A percentile compares a stretch with the other conserved stretches of the same genome.
phyloP scores from a whole-genome alignment of 2,329 filamentous ascomycete genomes.

The Magnaporthiopsis rhizophila region DNA sequence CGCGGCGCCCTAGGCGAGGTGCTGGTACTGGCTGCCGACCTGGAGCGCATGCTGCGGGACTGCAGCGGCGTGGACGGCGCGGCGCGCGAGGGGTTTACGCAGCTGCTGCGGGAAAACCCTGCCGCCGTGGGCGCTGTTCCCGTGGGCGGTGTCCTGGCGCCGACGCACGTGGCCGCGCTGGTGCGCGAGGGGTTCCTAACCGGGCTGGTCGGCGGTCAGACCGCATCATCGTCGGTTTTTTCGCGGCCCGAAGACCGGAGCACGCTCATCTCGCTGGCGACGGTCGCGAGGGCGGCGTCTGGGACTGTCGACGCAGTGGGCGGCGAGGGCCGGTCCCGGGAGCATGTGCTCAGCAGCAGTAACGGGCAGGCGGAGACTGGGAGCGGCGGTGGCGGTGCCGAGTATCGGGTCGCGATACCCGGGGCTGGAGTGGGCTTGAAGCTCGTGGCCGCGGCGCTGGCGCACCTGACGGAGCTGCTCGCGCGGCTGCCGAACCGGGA shows the following conservation, averaged over 20 bases:
- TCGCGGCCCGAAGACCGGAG: conserved; percentile 45
- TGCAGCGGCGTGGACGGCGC: conserved; percentile 27
- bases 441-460: conserved; percentile 51
- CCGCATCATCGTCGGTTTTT: conserved; percentile 25
- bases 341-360: conserved; percentile 50
- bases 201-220: conserved; percentile 19
- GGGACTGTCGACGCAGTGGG: conserved; percentile 64
- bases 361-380: conserved; percentile 34
- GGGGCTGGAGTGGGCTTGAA: conserved; percentile 61
- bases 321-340: conserved; percentile 54
- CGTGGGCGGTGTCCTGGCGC: conserved; percentile 13
- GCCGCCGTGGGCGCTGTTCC: conserved; percentile 31
- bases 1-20: conserved; percentile 55
- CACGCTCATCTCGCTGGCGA: conserved; percentile 52
- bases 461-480: conserved; percentile 53
- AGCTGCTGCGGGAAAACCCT: conserved; percentile 42
- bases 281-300: conserved; percentile 56
- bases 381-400: conserved; percentile 26
- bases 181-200: conserved; percentile 63
- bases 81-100: conserved; percentile 42
- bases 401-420: conserved; percentile 50
- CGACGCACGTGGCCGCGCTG: conserved; percentile 26
- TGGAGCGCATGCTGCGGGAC: conserved; percentile 39
- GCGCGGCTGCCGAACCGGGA: conserved; percentile 53
- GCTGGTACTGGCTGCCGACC: conserved; percentile 49